These are phyloP conservation scores for Oxyria digyna DNA, from an alignment of 148 eudicot species.

Conservation along the genomic window DNA sequence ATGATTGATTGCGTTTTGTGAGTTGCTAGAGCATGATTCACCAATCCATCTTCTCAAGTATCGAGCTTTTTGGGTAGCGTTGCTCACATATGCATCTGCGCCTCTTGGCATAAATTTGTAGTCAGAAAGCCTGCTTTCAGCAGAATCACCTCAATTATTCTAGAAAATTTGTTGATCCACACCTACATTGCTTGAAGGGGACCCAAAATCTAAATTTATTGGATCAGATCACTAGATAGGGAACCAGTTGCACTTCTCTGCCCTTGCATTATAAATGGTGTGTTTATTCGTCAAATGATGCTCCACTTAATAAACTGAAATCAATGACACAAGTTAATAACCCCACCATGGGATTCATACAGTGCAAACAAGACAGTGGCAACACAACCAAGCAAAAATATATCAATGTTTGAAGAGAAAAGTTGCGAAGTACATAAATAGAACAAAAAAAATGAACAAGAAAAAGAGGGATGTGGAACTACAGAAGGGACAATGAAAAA, in stretches of 20 bases:
- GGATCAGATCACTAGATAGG: constrained; percentile 67
- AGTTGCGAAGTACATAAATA: no score
- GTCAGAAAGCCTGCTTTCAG: constrained; percentile 38
- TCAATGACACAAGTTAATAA: no score
- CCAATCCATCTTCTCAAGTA: constrained; percentile 27
- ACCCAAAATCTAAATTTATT: constrained; percentile 53
- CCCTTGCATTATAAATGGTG: constrained; percentile 66
- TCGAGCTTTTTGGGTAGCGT: constrained; percentile 16
- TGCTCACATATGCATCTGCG: constrained; percentile 17
- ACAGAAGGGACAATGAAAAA: no score
- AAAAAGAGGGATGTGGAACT: no score
- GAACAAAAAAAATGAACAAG: no score
- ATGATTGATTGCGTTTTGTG: constrained; percentile 15
- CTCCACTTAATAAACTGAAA: no score
- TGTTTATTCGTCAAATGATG: no score
- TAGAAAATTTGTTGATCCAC: constrained; percentile 55
- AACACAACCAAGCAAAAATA: no score
- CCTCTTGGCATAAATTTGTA: constrained; percentile 15
- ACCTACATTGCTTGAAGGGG: constrained; percentile 43
- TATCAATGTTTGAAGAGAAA: no score
- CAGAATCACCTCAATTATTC: constrained; percentile 43
- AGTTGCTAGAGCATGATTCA: constrained; percentile 18
- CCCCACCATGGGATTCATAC: no score
- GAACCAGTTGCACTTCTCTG: constrained; percentile 67
- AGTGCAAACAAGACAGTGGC: no score